phyloP scores from a whole-genome alignment of 306 rosid species.

The Acacia melanoxylon region DNA sequence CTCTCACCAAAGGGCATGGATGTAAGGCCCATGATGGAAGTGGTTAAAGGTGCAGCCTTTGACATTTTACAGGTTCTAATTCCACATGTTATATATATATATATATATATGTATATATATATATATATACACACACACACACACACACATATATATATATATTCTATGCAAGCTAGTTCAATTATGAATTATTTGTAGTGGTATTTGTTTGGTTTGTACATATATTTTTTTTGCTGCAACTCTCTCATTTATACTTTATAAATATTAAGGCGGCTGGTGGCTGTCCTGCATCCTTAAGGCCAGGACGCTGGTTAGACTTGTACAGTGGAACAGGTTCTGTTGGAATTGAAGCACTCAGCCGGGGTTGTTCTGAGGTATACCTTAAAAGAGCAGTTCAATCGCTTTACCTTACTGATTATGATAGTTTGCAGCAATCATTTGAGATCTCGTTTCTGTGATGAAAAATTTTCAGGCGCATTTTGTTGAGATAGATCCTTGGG shows the following conservation, averaged over 20 bases:
- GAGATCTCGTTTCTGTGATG: constrained; percentile 16
- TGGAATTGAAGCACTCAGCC: constrained; percentile 95
- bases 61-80: constrained; percentile 79
- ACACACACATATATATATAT: not conserved
- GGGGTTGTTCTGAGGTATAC: constrained; percentile 95
- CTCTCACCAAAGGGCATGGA: constrained; percentile 95
- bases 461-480: constrained; percentile 73
- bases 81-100: constrained; percentile 6
- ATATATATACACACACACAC: too few relatives aligned
- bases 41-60: constrained; percentile 95
- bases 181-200: not conserved
- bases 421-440: not conserved
- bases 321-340: constrained; percentile 98
- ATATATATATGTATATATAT: not conserved
- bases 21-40: constrained; percentile 99
- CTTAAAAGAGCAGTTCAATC: constrained; percentile 16
- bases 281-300: constrained; percentile 81
- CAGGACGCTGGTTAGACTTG: constrained; percentile 98
- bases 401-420: constrained; percentile 16
- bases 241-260: constrained; percentile 20
- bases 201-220: constrained; percentile 17
- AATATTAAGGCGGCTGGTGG: constrained; percentile 86
- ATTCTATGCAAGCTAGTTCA: not conserved
- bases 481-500: constrained; percentile 99
- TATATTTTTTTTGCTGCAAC: not conserved